Evolutionary conservation across 1,284 basidiomycete species (phyloP).

Genomic region (Marasmius oreades): DNA sequence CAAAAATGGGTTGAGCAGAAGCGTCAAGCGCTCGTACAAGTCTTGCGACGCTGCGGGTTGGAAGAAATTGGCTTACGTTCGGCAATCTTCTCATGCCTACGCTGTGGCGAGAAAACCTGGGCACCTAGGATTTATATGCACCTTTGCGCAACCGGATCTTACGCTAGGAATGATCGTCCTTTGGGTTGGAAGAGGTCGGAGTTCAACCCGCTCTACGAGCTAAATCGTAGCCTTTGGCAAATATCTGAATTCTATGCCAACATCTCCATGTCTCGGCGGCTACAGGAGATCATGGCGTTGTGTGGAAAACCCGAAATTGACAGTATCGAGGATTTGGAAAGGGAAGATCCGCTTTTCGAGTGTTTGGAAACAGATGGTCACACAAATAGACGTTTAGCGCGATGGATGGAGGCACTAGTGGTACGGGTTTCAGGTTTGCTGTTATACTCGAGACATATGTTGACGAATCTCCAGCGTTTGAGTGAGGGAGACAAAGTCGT

Average conservation of each 20-base stretch:
- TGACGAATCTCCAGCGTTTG: too few species aligned
- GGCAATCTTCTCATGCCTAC: neutral
- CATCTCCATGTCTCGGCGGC: neutral
- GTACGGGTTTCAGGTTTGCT: too few species aligned
- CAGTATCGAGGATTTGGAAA: neutral
- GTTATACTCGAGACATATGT: too few species aligned
- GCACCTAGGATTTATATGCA: neutral
- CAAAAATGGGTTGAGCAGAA: neutral
- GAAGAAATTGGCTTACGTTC: too few species aligned
- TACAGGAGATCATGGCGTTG: neutral
- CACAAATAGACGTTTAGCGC: too few species aligned
- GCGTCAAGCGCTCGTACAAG: neutral
- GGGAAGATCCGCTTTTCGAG: neutral
- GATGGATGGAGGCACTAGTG: too few species aligned
- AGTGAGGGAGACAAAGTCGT: too few species aligned
- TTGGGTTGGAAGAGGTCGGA: neutral
- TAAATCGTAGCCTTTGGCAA: neutral
- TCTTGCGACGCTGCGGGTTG: neutral
- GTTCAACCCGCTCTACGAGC: neutral
- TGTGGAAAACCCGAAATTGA: too few species aligned
- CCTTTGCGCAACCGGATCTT: neutral
- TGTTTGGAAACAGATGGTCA: neutral
- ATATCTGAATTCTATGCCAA: neutral
- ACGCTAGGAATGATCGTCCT: neutral
- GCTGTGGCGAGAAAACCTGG: neutral